These are phyloP conservation scores for Brassica nigra DNA, from an alignment of 345 rosid species.

Conservation along the genomic window DNA sequence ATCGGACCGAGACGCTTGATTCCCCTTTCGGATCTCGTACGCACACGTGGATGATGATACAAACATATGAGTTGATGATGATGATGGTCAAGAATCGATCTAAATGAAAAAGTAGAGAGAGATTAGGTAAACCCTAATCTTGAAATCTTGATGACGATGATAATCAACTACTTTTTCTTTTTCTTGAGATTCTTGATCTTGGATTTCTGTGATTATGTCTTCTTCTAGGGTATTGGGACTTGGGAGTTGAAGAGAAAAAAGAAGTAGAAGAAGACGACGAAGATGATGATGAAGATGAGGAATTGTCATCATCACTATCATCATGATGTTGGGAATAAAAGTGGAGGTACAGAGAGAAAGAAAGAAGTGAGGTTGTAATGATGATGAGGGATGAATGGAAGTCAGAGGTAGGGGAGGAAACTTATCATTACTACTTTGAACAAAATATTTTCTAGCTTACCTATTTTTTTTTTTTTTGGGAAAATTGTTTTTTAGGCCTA, in stretches of 20 bases:
- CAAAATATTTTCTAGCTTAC: conserved; percentile 24
- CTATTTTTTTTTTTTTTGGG: background rate
- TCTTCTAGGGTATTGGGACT: conserved; percentile 36
- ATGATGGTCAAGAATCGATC: conserved; percentile 38
- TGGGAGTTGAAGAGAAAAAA: conserved; percentile 37
- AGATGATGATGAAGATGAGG: conserved; percentile 12
- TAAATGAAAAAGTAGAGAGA: conserved; percentile 36
- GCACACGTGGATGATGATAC: conserved; percentile 35
- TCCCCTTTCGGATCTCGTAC: conserved; percentile 45
- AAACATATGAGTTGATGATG: background rate
- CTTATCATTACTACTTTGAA: conserved; percentile 40
- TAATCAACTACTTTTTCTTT: conserved; percentile 28
- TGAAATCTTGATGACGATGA: background rate
- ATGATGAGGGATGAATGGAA: conserved; percentile 39
- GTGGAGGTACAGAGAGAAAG: conserved; percentile 29
- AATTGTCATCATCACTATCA: conserved; percentile 18
- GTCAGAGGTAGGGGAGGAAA: conserved; percentile 41
- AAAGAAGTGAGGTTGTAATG: conserved; percentile 43
- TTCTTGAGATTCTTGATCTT: conserved; percentile 40
- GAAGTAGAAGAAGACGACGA: conserved; percentile 37
- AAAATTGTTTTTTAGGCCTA: no score
- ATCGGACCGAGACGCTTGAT: conserved; percentile 50
- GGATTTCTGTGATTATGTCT: conserved; percentile 15
- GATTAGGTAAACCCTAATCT: conserved; percentile 40
- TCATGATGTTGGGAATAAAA: conserved; percentile 38